Evolutionary conservation across 306 rosid genomes (phyloP).

Genomic region (Lathyrus sativus): DNA sequence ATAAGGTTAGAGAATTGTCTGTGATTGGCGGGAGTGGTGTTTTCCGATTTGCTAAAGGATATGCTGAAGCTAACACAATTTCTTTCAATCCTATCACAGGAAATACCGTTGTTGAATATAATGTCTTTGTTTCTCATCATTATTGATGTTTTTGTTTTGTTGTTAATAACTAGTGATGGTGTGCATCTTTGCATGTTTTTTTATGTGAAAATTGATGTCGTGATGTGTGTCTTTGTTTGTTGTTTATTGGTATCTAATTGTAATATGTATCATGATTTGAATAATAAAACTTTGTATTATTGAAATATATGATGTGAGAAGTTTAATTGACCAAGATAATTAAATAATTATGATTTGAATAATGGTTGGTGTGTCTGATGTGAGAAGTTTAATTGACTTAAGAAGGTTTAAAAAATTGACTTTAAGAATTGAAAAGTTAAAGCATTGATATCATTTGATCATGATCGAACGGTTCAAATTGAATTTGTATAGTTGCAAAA

Average conservation of each 20-base stretch:
- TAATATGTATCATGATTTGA: not conserved
- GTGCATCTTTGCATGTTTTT: not conserved
- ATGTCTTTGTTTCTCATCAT: slow-evolving; percentile 43
- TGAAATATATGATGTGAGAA: too few relatives aligned
- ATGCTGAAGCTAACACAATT: slow-evolving; percentile 48
- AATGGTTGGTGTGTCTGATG: too few relatives aligned
- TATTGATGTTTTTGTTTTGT: not conserved
- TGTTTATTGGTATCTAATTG: not conserved
- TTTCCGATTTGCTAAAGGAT: slow-evolving; percentile 68
- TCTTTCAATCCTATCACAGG: slow-evolving; percentile 21
- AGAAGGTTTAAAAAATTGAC: too few relatives aligned
- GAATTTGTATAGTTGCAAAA: too few relatives aligned
- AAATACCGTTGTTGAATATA: slow-evolving; percentile 60
- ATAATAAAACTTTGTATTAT: not conserved
- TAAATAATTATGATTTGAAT: too few relatives aligned
- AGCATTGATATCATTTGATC: too few relatives aligned
- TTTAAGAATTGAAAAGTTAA: too few relatives aligned
- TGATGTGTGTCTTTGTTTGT: not conserved
- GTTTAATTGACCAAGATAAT: too few relatives aligned
- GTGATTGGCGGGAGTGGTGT: slow-evolving; percentile 75
- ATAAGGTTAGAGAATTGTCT: slow-evolving; percentile 60
- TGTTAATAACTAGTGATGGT: not conserved
- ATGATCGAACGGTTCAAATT: too few relatives aligned
- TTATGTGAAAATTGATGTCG: not conserved
- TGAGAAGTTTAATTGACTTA: too few relatives aligned